These are phyloP conservation scores for Heliamphora exappendiculata DNA, from an alignment of 148 eudicot genomes.

Conservation along the genomic window DNA sequence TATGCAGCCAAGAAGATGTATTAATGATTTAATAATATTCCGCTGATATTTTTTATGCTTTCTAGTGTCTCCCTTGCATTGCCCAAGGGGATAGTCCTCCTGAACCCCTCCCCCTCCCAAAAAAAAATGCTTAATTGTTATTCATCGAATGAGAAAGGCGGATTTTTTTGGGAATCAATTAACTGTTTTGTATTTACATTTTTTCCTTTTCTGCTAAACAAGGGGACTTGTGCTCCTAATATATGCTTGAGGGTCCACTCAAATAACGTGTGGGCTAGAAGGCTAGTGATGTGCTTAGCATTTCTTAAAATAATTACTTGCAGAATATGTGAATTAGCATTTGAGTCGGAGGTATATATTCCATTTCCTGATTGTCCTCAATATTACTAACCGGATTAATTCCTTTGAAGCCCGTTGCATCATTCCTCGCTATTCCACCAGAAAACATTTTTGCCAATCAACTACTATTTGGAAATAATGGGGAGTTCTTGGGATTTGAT, in stretches of 20 bases:
- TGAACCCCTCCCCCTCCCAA: background rate
- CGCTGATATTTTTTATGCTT: background rate
- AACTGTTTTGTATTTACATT: background rate
- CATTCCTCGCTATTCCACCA: constrained; percentile 67
- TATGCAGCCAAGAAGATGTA: background rate
- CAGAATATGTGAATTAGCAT: background rate
- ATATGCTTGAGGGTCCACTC: background rate
- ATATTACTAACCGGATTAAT: constrained; percentile 9
- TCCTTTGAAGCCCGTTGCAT: constrained; percentile 74
- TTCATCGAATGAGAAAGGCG: background rate
- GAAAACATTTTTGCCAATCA: constrained; percentile 84
- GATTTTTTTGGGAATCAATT: background rate
- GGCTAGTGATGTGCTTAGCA: background rate
- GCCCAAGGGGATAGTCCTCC: background rate
- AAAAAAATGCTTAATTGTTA: background rate
- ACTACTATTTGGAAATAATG: constrained; percentile 60
- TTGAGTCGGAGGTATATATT: constrained; percentile 2
- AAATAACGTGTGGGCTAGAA: background rate
- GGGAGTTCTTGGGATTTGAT: constrained; percentile 77
- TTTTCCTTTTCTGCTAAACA: background rate
- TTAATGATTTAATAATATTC: background rate
- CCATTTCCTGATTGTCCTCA: background rate
- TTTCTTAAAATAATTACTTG: background rate
- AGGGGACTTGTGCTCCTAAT: background rate
- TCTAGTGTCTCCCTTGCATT: constrained; percentile 8